Evolutionary conservation across 176 grass and related monocot species (phyloP).

Genomic region (Olyra latifolia): DNA sequence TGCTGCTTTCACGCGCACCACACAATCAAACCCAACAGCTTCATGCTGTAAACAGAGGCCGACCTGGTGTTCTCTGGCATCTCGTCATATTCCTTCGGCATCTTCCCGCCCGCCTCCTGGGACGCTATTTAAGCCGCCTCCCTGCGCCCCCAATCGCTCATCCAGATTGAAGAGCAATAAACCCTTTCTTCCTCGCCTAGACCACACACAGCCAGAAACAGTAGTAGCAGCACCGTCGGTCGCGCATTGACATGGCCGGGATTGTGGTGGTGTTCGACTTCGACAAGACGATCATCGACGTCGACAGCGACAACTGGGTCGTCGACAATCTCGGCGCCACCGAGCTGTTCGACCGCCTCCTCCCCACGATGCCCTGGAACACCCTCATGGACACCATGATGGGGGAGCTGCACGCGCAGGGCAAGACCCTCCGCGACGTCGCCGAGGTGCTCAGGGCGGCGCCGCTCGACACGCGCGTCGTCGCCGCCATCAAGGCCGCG

Average conservation of each 20-base stretch:
- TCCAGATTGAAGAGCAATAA: background rate
- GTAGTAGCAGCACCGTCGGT: background rate
- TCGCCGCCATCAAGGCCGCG: slow-evolving; percentile 49
- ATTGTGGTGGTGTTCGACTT: slow-evolving; percentile 76
- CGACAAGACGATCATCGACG: slow-evolving; percentile 95
- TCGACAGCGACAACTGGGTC: slow-evolving; percentile 93
- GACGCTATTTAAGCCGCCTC: slow-evolving; percentile 32
- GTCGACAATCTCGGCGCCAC: slow-evolving; percentile 58
- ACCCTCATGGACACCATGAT: slow-evolving; percentile 87
- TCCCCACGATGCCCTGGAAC: slow-evolving; percentile 88
- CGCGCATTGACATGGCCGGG: slow-evolving; percentile 33
- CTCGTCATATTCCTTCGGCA: slow-evolving; percentile 67
- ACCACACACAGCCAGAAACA: background rate
- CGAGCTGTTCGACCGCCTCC: slow-evolving; percentile 73
- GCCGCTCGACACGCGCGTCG: slow-evolving; percentile 57
- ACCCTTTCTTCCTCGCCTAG: background rate
- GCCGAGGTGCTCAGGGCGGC: slow-evolving; percentile 37
- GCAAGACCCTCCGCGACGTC: slow-evolving; percentile 50
- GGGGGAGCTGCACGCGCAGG: slow-evolving; percentile 46
- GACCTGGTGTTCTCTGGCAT: slow-evolving; percentile 17
- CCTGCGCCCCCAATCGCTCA: background rate
- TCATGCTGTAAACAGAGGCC: background rate
- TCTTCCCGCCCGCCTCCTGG: slow-evolving; percentile 41
- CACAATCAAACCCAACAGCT: no score
- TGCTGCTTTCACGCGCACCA: background rate